phyloP scores from a whole-genome alignment of 352 stramenopile species.

The Pythium rhizo-oryzae region DNA sequence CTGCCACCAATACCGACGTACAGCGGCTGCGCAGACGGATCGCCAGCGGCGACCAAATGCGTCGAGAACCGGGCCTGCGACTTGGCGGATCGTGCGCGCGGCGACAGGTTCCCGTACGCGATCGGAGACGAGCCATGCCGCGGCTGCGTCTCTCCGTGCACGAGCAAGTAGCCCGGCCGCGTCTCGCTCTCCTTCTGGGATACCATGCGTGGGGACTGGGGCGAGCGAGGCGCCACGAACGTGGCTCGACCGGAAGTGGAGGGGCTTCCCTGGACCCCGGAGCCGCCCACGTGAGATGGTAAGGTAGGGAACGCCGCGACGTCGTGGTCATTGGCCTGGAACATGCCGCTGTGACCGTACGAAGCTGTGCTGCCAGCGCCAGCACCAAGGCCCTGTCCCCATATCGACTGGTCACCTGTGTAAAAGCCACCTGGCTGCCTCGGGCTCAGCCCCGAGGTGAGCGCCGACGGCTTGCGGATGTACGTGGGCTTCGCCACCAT shows the following conservation, averaged over 20 bases:
- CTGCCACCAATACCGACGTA: background rate
- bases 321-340: background rate
- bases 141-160: background rate
- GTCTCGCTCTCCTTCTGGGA: slow-evolving; percentile 17
- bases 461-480: slow-evolving; percentile 16
- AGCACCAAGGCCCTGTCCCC: background rate
- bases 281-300: background rate
- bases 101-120: slow-evolving; percentile 4
- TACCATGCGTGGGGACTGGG: background rate
- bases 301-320: background rate
- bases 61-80: background rate
- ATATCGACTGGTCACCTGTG: background rate
- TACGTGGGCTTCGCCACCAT: slow-evolving; percentile 30
- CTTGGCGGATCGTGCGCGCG: slow-evolving; percentile 11
- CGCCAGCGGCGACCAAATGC: background rate
- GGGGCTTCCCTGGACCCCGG: background rate
- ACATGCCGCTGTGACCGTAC: background rate
- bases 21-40: background rate
- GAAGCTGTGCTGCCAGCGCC: background rate
- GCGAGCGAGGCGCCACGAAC: slow-evolving; percentile 4
- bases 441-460: background rate
- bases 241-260: background rate
- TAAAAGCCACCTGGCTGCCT: background rate
- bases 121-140: background rate
- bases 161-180: slow-evolving; percentile 7